These are phyloP conservation scores for Ceratocystiopsis brevicomis DNA, from an alignment of 2,329 filamentous ascomycete species.

Conservation along the genomic window DNA sequence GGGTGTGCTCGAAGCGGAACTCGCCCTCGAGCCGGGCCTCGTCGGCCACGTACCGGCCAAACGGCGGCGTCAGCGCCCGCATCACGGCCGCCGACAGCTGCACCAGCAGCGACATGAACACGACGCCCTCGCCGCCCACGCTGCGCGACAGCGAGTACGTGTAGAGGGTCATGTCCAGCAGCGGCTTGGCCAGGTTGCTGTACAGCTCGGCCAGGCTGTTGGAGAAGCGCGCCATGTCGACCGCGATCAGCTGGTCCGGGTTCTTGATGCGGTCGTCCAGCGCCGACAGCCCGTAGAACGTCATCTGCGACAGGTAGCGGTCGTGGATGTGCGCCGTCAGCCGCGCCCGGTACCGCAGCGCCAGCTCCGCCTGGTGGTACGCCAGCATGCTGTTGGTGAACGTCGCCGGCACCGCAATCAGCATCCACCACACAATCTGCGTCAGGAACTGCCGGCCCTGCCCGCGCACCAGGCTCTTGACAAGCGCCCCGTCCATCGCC, in stretches of 20 bases:
- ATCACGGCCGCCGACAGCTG: conserved; percentile 85
- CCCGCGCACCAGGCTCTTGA: conserved; percentile 80
- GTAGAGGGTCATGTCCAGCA: conserved; percentile 89
- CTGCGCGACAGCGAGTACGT: conserved; percentile 85
- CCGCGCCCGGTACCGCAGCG: conserved; percentile 78
- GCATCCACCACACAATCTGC: conserved; percentile 94
- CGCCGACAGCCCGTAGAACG: conserved; percentile 89
- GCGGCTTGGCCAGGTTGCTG: conserved; percentile 85
- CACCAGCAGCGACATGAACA: conserved; percentile 87
- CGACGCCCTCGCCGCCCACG: conserved; percentile 87
- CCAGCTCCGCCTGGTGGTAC: conserved; percentile 90
- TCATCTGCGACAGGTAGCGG: conserved; percentile 91
- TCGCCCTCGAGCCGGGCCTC: conserved; percentile 89
- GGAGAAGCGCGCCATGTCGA: conserved; percentile 91
- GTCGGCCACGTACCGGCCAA: conserved; percentile 93
- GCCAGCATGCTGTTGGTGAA: conserved; percentile 99
- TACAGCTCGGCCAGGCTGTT: conserved; percentile 90
- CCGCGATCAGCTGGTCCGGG: conserved; percentile 88
- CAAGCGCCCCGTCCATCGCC: conserved; percentile 82
- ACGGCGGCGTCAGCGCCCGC: conserved; percentile 85
- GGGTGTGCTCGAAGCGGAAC: conserved; percentile 85
- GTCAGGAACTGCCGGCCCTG: conserved; percentile 78
- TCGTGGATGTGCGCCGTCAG: conserved; percentile 91
- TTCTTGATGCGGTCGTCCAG: conserved; percentile 97
- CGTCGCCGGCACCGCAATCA: conserved; percentile 84